These are phyloP conservation scores for Cicer pinnatifidum DNA, from an alignment of 306 rosid genomes.

Conservation along the genomic window DNA sequence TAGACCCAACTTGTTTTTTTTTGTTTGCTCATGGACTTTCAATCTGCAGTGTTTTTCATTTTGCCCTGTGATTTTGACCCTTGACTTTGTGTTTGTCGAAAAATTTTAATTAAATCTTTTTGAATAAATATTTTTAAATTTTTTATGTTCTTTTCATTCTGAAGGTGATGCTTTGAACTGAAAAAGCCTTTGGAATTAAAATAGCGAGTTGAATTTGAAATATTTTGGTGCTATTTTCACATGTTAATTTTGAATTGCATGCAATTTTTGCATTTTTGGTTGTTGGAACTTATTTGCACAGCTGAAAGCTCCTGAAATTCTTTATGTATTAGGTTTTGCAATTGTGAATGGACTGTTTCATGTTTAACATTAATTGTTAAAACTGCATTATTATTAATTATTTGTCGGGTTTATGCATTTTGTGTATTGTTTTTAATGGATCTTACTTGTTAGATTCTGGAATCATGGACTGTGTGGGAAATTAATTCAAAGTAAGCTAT, in stretches of 20 bases:
- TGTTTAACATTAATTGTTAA: conserved; percentile 17
- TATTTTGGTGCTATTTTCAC: conserved; percentile 2
- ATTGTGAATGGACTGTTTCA: conserved; percentile 3
- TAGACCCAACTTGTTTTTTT: conserved; percentile 41
- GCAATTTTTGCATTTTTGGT: conserved; percentile 32
- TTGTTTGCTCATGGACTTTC: not conserved
- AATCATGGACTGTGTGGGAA: conserved; percentile 15
- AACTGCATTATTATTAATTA: conserved; percentile 6
- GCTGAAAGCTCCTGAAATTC: conserved; percentile 12
- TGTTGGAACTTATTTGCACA: conserved; percentile 23
- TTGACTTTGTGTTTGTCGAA: conserved; percentile 35
- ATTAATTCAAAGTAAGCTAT: conserved; percentile 15
- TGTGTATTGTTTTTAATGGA: conserved; percentile 18
- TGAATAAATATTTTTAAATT: not conserved
- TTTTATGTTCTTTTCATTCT: conserved; percentile 8
- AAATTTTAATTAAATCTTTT: conserved; percentile 12
- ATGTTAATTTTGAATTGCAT: conserved; percentile 15
- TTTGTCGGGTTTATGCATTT: conserved; percentile 31
- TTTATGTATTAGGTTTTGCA: conserved; percentile 13
- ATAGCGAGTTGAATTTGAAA: not conserved
- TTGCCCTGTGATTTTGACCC: conserved; percentile 38
- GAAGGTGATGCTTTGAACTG: conserved; percentile 1
- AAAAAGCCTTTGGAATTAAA: conserved; percentile 11
- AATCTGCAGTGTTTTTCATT: conserved; percentile 38
- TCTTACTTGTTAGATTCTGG: conserved; percentile 23